phyloP scores from a whole-genome alignment of 768 basidiomycete genomes.

The Podaxis sp. region DNA sequence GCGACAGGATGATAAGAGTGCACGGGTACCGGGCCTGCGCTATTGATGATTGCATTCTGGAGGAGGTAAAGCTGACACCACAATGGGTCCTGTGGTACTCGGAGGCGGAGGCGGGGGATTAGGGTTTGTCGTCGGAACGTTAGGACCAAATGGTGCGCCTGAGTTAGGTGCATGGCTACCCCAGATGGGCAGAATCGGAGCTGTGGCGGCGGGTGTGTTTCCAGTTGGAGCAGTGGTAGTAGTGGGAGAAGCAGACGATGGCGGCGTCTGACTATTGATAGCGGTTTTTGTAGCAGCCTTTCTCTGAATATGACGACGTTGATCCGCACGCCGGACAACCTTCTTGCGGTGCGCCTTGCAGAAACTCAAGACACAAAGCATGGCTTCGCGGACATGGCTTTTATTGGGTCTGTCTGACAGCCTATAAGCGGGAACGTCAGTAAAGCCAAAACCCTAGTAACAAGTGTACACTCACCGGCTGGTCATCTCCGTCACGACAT shows the following conservation, averaged over 20 bases:
- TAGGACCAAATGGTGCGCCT: not conserved
- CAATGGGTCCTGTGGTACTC: not conserved
- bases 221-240: not conserved
- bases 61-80: not conserved
- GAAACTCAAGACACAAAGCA: constrained; percentile 44
- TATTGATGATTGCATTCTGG: constrained; percentile 10
- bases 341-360: constrained; percentile 47
- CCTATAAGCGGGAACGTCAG: constrained; percentile 24
- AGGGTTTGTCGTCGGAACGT: not conserved
- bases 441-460: not conserved
- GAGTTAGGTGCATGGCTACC: not conserved
- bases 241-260: not conserved
- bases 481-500: constrained; percentile 55
- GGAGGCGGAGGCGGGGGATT: not conserved
- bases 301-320: constrained; percentile 15
- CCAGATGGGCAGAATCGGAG: not conserved
- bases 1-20: not conserved
- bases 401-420: constrained; percentile 53
- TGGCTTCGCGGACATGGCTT: constrained; percentile 43
- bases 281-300: constrained; percentile 14
- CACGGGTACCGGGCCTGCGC: not conserved
- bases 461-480: constrained; percentile 33
- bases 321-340: constrained; percentile 13
- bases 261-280: not conserved
- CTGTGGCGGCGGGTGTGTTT: not conserved